phyloP scores from a whole-genome alignment of 129 eudicot genomes.

The Chrysanthemum makinoi region DNA sequence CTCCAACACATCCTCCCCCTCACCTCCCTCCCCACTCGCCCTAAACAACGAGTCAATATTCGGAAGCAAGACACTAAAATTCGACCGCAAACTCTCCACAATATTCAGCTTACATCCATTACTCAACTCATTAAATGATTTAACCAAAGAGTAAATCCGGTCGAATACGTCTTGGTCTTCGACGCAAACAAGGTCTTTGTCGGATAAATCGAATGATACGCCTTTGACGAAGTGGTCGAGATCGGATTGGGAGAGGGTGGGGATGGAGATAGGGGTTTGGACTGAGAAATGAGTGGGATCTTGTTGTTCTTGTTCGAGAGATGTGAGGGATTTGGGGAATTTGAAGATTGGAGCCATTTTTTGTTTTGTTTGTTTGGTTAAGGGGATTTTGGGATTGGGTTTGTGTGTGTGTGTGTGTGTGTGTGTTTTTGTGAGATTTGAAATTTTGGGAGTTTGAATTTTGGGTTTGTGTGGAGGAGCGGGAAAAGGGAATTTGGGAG shows the following conservation, averaged over 20 bases:
- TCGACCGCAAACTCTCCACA: slow-evolving; percentile 80
- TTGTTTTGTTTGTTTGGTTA: slow-evolving; percentile 7
- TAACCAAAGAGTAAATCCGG: slow-evolving; percentile 65
- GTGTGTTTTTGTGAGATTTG: not conserved
- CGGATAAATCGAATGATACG: slow-evolving; percentile 76
- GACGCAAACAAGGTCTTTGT: slow-evolving; percentile 77
- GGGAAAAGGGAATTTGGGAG: slow-evolving; percentile 24
- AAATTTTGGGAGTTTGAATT: slow-evolving; percentile 14
- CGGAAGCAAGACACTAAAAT: slow-evolving; percentile 86
- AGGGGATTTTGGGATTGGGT: not conserved
- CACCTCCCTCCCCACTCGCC: slow-evolving; percentile 29
- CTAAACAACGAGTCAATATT: slow-evolving; percentile 80
- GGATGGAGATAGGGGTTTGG: slow-evolving; percentile 41
- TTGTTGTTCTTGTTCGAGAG: slow-evolving; percentile 43
- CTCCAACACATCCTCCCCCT: slow-evolving; percentile 30
- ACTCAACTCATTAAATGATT: slow-evolving; percentile 44
- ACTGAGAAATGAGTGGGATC: slow-evolving; percentile 47
- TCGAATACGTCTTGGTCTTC: slow-evolving; percentile 92
- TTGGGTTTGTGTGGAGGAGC: not conserved
- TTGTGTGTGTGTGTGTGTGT: not conserved
- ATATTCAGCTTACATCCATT: slow-evolving; percentile 64
- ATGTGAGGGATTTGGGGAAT: slow-evolving; percentile 54
- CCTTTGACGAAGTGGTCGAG: slow-evolving; percentile 95
- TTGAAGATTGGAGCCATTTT: slow-evolving; percentile 66
- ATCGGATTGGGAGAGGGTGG: slow-evolving; percentile 63